Conservation (phyloP, 2,329 filamentous ascomycete genomes). For the Phaeophleospora eucalypticola region DNA sequence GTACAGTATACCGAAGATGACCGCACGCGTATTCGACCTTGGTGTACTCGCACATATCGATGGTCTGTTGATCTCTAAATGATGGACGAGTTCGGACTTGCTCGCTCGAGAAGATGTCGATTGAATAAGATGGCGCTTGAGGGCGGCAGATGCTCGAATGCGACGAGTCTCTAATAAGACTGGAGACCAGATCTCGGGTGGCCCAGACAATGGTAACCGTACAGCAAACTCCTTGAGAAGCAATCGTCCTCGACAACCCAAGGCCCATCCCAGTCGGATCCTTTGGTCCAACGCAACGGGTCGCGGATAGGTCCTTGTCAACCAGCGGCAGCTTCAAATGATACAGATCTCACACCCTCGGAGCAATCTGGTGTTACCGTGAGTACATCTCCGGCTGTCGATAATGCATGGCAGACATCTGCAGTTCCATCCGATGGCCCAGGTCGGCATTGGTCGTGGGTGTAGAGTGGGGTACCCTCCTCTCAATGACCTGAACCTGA, state of each 20-base stretch:
- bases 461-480: conserved; percentile 9
- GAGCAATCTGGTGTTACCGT: conserved; percentile 4
- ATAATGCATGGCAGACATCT: neutral
- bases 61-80: too few relatives aligned
- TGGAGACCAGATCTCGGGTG: neutral
- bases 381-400: neutral
- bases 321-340: conserved; percentile 10
- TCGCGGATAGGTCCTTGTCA: conserved; percentile 5
- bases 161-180: neutral
- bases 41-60: conserved; percentile 56
- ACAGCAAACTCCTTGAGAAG: conserved; percentile 16
- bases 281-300: conserved; percentile 9
- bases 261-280: conserved; percentile 16
- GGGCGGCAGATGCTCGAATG: neutral
- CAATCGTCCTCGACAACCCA: conserved; percentile 16
- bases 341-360: conserved; percentile 10
- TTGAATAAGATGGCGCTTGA: neutral
- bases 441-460: conserved; percentile 8
- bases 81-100: neutral
- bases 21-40: conserved; percentile 56
- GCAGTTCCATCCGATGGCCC: neutral
- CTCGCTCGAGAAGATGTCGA: neutral
- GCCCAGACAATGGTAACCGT: neutral
- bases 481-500: neutral
- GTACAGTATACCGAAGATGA: conserved; percentile 53